phyloP scores from a whole-genome alignment of 495 filamentous ascomycete species.

The Podospora conica region DNA sequence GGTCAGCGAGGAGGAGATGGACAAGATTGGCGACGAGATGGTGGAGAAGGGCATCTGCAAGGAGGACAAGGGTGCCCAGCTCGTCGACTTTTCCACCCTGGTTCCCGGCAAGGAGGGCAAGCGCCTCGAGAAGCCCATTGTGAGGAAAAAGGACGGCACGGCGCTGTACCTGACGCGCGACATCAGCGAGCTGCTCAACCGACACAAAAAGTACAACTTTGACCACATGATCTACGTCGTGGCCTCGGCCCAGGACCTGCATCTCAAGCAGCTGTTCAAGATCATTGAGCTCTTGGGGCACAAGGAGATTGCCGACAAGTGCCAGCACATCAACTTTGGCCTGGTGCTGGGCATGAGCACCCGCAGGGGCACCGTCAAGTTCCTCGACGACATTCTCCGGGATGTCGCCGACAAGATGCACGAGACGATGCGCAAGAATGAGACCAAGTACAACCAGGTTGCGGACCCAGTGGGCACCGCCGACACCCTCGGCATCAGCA shows the following conservation, averaged over 20 bases:
- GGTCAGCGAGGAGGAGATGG: slow-evolving; percentile 77
- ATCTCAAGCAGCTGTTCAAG: slow-evolving; percentile 59
- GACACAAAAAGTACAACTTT: slow-evolving; percentile 57
- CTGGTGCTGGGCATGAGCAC: slow-evolving; percentile 58
- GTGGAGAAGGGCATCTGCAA: slow-evolving; percentile 66
- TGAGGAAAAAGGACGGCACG: slow-evolving; percentile 57
- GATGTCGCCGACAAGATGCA: slow-evolving; percentile 60
- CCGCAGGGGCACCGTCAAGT: slow-evolving; percentile 49
- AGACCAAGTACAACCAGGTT: slow-evolving; percentile 54
- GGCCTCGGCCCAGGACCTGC: slow-evolving; percentile 54
- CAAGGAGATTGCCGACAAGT: slow-evolving; percentile 50
- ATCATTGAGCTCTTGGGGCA: slow-evolving; percentile 55
- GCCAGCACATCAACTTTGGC: slow-evolving; percentile 60
- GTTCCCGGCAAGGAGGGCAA: slow-evolving; percentile 53
- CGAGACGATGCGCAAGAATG: slow-evolving; percentile 58
- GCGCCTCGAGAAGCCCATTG: slow-evolving; percentile 49
- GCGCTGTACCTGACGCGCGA: slow-evolving; percentile 61
- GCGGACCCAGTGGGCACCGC: slow-evolving; percentile 49
- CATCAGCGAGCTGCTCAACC: slow-evolving; percentile 55
- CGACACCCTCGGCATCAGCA: slow-evolving; percentile 55
- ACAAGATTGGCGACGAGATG: slow-evolving; percentile 56
- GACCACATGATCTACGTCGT: slow-evolving; percentile 68
- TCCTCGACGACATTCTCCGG: slow-evolving; percentile 56
- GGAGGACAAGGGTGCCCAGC: slow-evolving; percentile 79
- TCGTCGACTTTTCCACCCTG: slow-evolving; percentile 81